Conservation (phyloP, 2,329 filamentous ascomycete genomes). For the Neocatenulostroma microsporum region DNA sequence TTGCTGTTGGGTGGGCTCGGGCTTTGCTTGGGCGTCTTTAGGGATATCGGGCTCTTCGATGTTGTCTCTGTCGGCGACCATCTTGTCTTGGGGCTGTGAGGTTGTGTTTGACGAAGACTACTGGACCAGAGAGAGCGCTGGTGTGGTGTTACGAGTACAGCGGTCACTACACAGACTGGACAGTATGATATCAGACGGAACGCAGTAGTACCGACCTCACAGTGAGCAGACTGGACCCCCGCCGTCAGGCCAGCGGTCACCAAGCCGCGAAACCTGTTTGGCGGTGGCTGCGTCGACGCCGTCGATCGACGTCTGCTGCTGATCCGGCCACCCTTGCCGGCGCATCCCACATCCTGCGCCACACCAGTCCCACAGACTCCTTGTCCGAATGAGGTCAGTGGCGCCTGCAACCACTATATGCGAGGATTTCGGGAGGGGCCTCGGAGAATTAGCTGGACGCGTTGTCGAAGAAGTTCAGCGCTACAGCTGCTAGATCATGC, state of each 20-base stretch:
- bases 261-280: constrained; percentile 10
- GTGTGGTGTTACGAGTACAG: constrained; percentile 2
- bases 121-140: too few species aligned
- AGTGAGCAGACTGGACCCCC: too few species aligned
- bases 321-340: neutral
- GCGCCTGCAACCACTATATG: neutral
- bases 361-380: constrained; percentile 1
- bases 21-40: constrained; percentile 17
- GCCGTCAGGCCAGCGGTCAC: neutral
- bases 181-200: too few species aligned
- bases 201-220: too few species aligned
- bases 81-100: too few species aligned
- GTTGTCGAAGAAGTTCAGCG: too few species aligned
- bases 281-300: constrained; percentile 1
- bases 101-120: too few species aligned
- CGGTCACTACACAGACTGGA: too few species aligned
- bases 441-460: too few species aligned
- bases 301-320: constrained; percentile 1
- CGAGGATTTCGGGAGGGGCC: too few species aligned
- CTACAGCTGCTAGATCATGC: too few species aligned
- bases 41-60: constrained; percentile 21
- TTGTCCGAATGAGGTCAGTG: neutral
- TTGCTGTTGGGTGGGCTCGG: constrained; percentile 27
- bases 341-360: constrained; percentile 8
- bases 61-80: too few species aligned